Evolutionary conservation across 1,284 basidiomycete species (phyloP).

Genomic region (Melampsora larici-populina): DNA sequence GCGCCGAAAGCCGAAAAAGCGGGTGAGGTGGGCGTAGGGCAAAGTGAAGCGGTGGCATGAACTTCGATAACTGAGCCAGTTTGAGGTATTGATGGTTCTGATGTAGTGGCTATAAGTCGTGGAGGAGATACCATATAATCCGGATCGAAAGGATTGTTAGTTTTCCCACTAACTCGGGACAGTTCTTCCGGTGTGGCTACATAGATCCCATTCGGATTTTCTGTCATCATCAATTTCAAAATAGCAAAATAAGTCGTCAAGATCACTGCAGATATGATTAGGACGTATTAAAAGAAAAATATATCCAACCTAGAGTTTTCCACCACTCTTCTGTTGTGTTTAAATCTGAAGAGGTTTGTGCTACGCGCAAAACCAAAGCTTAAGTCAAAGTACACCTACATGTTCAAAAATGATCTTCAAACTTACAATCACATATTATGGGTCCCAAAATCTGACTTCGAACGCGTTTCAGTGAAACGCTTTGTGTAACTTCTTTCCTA

Average conservation of each 20-base stretch:
- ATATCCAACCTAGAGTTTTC: conserved; percentile 19
- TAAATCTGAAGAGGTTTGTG: neutral
- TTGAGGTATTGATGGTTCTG: neutral
- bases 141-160: conserved; percentile 19
- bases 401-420: neutral
- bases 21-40: conserved; percentile 1
- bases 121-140: neutral
- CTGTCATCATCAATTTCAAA: neutral
- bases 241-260: neutral
- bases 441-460: conserved; percentile 7
- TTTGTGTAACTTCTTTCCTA: conserved; percentile 24
- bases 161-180: neutral
- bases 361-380: neutral
- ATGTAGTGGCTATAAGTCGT: neutral
- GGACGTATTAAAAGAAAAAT: neutral
- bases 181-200: neutral
- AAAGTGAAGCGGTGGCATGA: conserved; percentile 18
- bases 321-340: conserved; percentile 28
- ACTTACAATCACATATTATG: neutral
- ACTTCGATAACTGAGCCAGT: neutral
- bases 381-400: neutral
- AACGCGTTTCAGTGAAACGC: conserved; percentile 10
- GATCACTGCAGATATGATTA: neutral
- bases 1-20: neutral
- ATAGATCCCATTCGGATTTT: conserved; percentile 18